Evolutionary conservation across 306 rosid genomes (phyloP).

Genomic region (Rosa lucieae): DNA sequence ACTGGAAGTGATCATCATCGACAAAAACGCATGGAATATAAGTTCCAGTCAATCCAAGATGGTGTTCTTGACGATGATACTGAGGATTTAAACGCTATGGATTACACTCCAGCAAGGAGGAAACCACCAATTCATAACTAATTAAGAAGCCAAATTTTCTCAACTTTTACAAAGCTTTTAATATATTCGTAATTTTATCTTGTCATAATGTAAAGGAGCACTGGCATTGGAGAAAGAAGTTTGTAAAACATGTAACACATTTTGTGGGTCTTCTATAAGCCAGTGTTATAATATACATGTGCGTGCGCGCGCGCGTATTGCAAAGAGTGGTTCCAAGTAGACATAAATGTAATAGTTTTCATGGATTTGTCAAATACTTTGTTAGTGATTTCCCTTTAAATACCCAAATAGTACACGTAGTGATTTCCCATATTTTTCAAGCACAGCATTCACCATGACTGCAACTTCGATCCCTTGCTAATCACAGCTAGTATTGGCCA

Average conservation of each 20-base stretch:
- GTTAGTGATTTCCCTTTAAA: too few species aligned
- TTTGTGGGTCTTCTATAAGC: not conserved
- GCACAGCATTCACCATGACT: too few species aligned
- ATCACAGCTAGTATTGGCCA: too few species aligned
- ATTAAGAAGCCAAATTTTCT: not conserved
- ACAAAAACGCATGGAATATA: not conserved
- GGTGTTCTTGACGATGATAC: not conserved
- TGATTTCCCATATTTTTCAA: too few species aligned
- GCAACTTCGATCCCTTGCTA: too few species aligned
- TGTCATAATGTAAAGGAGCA: not conserved
- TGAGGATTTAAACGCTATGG: not conserved
- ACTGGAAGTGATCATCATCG: not conserved
- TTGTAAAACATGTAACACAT: not conserved
- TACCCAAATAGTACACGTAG: too few species aligned
- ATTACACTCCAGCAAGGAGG: not conserved
- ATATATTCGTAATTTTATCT: not conserved
- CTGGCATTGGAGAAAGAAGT: not conserved
- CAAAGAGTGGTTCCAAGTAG: too few species aligned
- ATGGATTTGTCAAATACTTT: too few species aligned
- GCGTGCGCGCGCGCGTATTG: not conserved
- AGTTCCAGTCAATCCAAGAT: not conserved
- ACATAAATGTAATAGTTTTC: too few species aligned
- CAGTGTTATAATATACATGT: not conserved
- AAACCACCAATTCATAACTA: conserved; percentile 3
- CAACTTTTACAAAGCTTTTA: not conserved